Evolutionary conservation across 73 alveolate genomes (phyloP).

Genomic region (Tetrahymena malaccensis): DNA sequence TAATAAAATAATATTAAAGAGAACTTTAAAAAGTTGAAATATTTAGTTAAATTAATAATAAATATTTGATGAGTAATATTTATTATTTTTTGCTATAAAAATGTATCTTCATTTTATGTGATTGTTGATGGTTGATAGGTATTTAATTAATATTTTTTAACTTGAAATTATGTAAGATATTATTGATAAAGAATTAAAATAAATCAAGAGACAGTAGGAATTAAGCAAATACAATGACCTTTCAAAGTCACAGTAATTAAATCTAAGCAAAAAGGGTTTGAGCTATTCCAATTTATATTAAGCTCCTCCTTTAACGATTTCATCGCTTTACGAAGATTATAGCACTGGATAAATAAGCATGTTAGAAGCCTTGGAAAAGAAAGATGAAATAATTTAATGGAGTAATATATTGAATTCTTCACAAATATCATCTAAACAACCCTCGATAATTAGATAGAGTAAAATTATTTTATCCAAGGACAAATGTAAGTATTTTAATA

Average conservation of each 20-base stretch:
- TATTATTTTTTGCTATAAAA: no score
- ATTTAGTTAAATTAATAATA: no score
- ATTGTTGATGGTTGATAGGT: no score
- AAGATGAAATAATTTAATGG: neutral
- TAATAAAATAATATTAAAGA: no score
- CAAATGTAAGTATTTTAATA: neutral
- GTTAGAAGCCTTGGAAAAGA: neutral
- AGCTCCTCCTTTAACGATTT: neutral
- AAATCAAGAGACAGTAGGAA: neutral
- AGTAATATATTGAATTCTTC: neutral
- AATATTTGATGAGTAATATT: no score
- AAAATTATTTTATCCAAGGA: neutral
- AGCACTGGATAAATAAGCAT: neutral
- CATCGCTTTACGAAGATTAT: neutral
- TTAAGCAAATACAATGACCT: neutral
- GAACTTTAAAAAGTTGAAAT: no score
- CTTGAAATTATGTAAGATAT: neutral
- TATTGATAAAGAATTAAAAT: neutral
- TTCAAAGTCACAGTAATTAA: neutral
- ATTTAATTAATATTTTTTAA: neutral
- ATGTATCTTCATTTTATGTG: no score
- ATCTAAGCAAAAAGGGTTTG: neutral
- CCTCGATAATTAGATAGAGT: neutral
- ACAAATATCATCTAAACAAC: neutral
- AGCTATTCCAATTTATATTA: neutral